Evolutionary conservation across 2,329 filamentous ascomycete species (phyloP), one percentile per base, ranked within the genome.

Genomic region (Cladosporium velox): DNA sequence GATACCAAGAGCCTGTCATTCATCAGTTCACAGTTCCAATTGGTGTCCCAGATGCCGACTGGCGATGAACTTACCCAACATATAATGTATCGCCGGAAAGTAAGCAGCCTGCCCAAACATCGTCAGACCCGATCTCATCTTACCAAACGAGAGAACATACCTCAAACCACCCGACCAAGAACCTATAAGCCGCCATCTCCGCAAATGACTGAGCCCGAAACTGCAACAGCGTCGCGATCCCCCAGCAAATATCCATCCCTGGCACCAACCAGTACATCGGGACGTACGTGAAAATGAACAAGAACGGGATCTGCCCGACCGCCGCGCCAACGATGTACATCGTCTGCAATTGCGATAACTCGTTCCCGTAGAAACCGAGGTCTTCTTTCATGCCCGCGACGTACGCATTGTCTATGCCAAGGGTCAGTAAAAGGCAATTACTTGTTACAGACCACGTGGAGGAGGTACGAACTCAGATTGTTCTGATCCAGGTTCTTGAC

Each of bases 401-500:
- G 67, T 80, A 83, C 6, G 81, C 79, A 74, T 81, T 82, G 68
- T 79, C 82, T 84, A 12, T 24, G n/a, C 41, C 41, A 12, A 21
- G 11, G 52, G 12, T 2, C 35, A 7, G 6, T 51, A 41, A 35
- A 34, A 28, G 51, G 24, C n/a, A 32, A 10, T 12, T 6, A 6
- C 8, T n/a, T 47, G 10, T 21, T 34, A 18, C 28, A 2, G 28
- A 12, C 4, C 6, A 14, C 7, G 15, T 18, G 12, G 10, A 28
- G 1, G 3, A 14, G 28, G 28, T 30, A 68, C 78, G 59, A 68
- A 85, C 83, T 86, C 59, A 86, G 78, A 64, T 86, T 86, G 3
- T 81, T 76, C 68, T 86, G 83, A 68, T 86, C 84, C 10, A 87
- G 80, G 66, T 86, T 85, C 71, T 86, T 86, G 60, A 83, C 57